phyloP scores from a whole-genome alignment of 768 basidiomycete species.

The Serendipita sp. region DNA sequence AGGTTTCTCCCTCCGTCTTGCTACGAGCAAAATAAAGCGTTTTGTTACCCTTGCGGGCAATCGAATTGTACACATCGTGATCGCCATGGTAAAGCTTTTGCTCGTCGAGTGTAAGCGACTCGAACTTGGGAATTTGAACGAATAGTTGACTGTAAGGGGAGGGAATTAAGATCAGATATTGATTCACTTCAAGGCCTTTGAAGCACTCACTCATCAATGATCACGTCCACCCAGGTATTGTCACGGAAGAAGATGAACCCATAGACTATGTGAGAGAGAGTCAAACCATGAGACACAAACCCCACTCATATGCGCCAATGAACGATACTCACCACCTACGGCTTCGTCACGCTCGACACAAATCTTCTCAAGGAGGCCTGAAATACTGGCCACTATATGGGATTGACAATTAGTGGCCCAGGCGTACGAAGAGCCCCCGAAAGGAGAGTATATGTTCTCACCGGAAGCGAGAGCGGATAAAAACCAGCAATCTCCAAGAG shows the following conservation, averaged over 20 bases:
- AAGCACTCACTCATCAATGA: slow-evolving; percentile 38
- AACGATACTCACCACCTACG: slow-evolving; percentile 1
- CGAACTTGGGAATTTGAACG: slow-evolving; percentile 35
- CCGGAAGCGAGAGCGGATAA: slow-evolving; percentile 32
- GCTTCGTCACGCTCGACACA: slow-evolving; percentile 38
- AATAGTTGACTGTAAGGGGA: slow-evolving; percentile 27
- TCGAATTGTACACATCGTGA: slow-evolving; percentile 29
- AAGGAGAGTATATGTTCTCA: not conserved
- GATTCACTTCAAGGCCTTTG: not conserved
- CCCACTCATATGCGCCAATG: not conserved
- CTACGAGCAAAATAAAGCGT: slow-evolving; percentile 30
- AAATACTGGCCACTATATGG: slow-evolving; percentile 24
- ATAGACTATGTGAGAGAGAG: slow-evolving; percentile 32
- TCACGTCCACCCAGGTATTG: slow-evolving; percentile 33
- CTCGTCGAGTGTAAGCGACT: slow-evolving; percentile 26
- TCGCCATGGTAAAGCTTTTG: slow-evolving; percentile 35
- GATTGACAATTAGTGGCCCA: not conserved
- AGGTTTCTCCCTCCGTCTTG: slow-evolving; percentile 15
- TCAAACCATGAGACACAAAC: not conserved
- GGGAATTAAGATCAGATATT: not conserved
- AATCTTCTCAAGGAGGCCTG: slow-evolving; percentile 33
- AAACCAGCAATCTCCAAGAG: slow-evolving; percentile 40
- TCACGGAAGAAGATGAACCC: slow-evolving; percentile 45
- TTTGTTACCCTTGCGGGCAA: slow-evolving; percentile 32
- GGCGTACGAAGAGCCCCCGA: not conserved